Conservation (phyloP, 495 filamentous ascomycete genomes). For the Diplogelasinospora grovesii region DNA sequence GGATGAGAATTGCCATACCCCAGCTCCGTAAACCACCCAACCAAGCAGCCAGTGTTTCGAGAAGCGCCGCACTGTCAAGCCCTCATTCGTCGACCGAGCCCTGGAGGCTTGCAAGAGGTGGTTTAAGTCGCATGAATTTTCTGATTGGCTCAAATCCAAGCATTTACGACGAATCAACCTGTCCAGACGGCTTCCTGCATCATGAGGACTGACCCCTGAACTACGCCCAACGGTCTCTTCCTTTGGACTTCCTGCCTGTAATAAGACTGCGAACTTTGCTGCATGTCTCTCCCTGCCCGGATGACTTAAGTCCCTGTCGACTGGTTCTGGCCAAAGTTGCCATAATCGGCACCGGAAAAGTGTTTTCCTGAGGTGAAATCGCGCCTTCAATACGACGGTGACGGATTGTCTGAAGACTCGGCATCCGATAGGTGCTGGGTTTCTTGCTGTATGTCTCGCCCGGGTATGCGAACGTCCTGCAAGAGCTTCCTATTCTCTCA, state of each 20-base stretch:
- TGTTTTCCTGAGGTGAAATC: no score
- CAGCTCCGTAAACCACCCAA: constrained; percentile 19
- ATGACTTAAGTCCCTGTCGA: not conserved
- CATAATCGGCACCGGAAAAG: no score
- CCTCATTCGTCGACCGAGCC: constrained; percentile 16
- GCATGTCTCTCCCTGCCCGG: constrained; percentile 3
- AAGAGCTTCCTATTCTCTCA: constrained; percentile 6
- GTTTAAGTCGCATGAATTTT: constrained; percentile 8
- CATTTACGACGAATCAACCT: constrained; percentile 19
- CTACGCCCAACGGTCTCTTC: no score
- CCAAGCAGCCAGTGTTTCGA: constrained; percentile 13
- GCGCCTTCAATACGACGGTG: no score
- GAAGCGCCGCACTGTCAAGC: constrained; percentile 8
- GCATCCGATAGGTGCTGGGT: no score
- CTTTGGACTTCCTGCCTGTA: no score
- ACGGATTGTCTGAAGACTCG: no score
- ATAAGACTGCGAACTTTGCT: no score
- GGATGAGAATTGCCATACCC: not conserved
- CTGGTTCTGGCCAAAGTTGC: no score
- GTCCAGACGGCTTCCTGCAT: not conserved
- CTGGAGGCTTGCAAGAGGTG: constrained; percentile 6
- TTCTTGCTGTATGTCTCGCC: constrained; percentile 14
- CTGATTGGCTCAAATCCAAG: constrained; percentile 18
- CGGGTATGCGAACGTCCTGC: constrained; percentile 20
- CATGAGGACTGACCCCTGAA: no score